phyloP scores from a whole-genome alignment of 768 basidiomycete genomes.

The Suillus subluteus region DNA sequence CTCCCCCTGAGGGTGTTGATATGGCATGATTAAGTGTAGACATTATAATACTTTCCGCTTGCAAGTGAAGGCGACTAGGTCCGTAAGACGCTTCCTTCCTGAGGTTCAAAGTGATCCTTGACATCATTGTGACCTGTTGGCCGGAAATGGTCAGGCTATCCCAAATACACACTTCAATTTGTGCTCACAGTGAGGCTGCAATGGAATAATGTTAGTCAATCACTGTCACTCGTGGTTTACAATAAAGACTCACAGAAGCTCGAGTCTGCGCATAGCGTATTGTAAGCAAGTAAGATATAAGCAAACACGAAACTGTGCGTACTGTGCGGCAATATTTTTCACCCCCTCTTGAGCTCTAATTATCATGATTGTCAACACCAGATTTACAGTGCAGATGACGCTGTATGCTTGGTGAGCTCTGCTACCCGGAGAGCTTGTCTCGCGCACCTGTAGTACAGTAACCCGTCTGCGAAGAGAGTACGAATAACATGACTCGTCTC shows the following conservation, averaged over 20 bases:
- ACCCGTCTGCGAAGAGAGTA: slow-evolving; percentile 35
- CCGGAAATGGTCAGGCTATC: neutral
- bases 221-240: slow-evolving; percentile 33
- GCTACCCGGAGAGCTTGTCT: neutral
- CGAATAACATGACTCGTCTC: slow-evolving; percentile 24
- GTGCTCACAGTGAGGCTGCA: slow-evolving; percentile 19
- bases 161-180: neutral
- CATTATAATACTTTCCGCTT: neutral
- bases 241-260: slow-evolving; percentile 42
- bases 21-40: neutral
- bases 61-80: neutral
- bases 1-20: neutral
- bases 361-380: slow-evolving; percentile 45
- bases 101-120: slow-evolving; percentile 65
- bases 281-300: neutral
- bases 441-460: slow-evolving; percentile 39
- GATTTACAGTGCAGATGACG: slow-evolving; percentile 41
- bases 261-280: slow-evolving; percentile 22
- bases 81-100: slow-evolving; percentile 38
- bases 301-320: neutral
- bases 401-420: slow-evolving; percentile 21
- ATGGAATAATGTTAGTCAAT: slow-evolving; percentile 38
- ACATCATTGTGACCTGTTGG: slow-evolving; percentile 64
- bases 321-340: slow-evolving; percentile 41
- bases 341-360: slow-evolving; percentile 30